Conservation (phyloP, 345 rosid species). For the Psidium guajava region DNA sequence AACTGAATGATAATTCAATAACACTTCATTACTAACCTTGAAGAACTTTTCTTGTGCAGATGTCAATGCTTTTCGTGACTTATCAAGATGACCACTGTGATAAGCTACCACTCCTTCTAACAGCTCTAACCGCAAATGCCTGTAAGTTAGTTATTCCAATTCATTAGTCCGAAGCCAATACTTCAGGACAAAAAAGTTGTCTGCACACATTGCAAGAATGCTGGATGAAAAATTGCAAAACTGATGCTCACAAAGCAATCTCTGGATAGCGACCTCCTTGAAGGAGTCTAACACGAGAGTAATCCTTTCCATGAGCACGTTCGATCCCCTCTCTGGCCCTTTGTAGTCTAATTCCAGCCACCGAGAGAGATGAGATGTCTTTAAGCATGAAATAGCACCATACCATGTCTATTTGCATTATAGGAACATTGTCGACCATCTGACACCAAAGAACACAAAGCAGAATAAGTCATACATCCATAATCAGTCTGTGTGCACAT, state of each 20-base stretch:
- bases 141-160: slow-evolving; percentile 6
- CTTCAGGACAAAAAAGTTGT: not conserved
- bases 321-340: slow-evolving; percentile 88
- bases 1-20: not conserved
- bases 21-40: slow-evolving; percentile 34
- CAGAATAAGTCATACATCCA: not conserved
- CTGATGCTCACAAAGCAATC: slow-evolving; percentile 58
- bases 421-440: slow-evolving; percentile 83
- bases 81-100: slow-evolving; percentile 65
- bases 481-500: not conserved
- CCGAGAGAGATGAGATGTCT: slow-evolving; percentile 77
- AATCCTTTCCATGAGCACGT: slow-evolving; percentile 85
- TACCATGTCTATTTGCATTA: slow-evolving; percentile 93
- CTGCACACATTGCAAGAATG: not conserved
- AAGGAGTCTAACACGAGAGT: slow-evolving; percentile 74
- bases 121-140: slow-evolving; percentile 80
- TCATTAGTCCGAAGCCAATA: not conserved
- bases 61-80: slow-evolving; percentile 42
- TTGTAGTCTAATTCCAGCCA: slow-evolving; percentile 71
- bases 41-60: slow-evolving; percentile 68
- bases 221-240: not conserved
- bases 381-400: slow-evolving; percentile 96
- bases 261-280: slow-evolving; percentile 71
- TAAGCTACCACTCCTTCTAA: slow-evolving; percentile 93
- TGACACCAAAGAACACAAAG: not conserved